phyloP scores from a whole-genome alignment of 2,329 filamentous ascomycete genomes.

The Neoascochyta sp. region DNA sequence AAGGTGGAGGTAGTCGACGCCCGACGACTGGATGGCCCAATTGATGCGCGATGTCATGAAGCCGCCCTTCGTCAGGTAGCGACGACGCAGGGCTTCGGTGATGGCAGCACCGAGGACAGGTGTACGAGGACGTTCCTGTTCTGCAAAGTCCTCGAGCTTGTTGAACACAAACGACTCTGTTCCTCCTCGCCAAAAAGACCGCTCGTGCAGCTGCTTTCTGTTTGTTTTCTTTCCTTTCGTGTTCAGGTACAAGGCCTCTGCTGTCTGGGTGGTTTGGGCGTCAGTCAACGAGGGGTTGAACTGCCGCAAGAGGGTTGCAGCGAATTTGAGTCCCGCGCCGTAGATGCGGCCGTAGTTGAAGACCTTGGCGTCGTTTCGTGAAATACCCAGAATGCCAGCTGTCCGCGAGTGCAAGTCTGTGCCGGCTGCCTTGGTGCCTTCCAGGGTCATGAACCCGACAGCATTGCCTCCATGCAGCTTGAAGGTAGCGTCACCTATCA shows the following conservation, averaged over 20 bases:
- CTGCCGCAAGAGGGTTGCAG: slow-evolving; percentile 80
- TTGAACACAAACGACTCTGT: slow-evolving; percentile 99
- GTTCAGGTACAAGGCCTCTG: slow-evolving; percentile 75
- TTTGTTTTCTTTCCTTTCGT: slow-evolving; percentile 89
- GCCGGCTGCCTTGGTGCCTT: slow-evolving; percentile 89
- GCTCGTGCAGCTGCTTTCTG: slow-evolving; percentile 66
- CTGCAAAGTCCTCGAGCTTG: slow-evolving; percentile 93
- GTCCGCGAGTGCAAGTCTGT: slow-evolving; percentile 95
- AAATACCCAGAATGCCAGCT: slow-evolving; percentile 86
- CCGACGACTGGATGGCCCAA: slow-evolving; percentile 97
- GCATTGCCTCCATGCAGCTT: slow-evolving; percentile 94
- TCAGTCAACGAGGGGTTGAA: slow-evolving; percentile 88
- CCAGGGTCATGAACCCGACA: slow-evolving; percentile 97
- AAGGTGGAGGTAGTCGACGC: slow-evolving; percentile 94
- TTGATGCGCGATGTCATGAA: slow-evolving; percentile 98
- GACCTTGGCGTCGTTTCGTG: slow-evolving; percentile 89
- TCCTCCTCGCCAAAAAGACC: slow-evolving; percentile 88
- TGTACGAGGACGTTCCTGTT: slow-evolving; percentile 85
- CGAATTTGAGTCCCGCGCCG: slow-evolving; percentile 93
- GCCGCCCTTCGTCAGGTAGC: slow-evolving; percentile 80
- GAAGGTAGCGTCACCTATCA: slow-evolving; percentile 92
- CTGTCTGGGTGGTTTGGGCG: slow-evolving; percentile 69
- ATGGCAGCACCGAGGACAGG: slow-evolving; percentile 93
- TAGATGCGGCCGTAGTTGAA: slow-evolving; percentile 99
- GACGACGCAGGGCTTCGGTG: slow-evolving; percentile 87